phyloP scores from a whole-genome alignment of 2,329 filamentous ascomycete genomes.

The Neonectria sp. region DNA sequence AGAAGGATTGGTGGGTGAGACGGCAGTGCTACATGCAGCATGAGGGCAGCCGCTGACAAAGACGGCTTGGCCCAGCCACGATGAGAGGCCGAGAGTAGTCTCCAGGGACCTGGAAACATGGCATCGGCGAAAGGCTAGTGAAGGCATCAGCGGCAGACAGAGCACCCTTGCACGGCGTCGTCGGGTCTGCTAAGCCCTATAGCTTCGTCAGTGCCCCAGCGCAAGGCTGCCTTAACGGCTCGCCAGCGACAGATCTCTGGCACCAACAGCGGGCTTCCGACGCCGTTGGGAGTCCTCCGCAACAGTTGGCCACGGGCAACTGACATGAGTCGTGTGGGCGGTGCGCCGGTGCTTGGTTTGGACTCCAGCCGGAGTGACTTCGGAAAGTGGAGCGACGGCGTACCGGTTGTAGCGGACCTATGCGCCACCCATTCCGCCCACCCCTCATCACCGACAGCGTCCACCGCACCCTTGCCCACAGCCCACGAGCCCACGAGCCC shows the following conservation, averaged over 20 bases:
- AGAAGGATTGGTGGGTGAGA: conserved; percentile 10
- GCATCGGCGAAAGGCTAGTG: neutral
- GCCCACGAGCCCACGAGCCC: neutral
- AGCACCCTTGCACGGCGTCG: neutral
- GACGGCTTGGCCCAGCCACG: neutral
- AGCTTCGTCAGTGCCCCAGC: neutral
- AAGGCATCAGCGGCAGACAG: conserved; percentile 4
- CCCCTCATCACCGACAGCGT: no score
- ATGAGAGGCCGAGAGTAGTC: neutral
- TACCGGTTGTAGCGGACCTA: conserved; percentile 4
- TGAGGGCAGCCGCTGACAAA: conserved; percentile 15
- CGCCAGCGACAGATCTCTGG: neutral
- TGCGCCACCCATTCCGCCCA: conserved; percentile 1
- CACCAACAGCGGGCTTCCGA: neutral
- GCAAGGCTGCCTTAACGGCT: neutral
- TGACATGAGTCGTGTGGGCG: conserved; percentile 33
- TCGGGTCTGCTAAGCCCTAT: conserved; percentile 5
- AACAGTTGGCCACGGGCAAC: neutral
- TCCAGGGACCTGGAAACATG: neutral
- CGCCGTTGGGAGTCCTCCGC: neutral
- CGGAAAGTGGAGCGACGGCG: conserved; percentile 20
- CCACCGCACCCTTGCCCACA: neutral
- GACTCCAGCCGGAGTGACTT: conserved; percentile 22
- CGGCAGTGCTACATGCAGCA: conserved; percentile 2
- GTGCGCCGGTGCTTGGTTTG: conserved; percentile 4